Percentiles rank a stretch among this genome's conserved stretches.
Conservation (phyloP, 2,329 filamentous ascomycete genomes). For the Talaromyces sp. region DNA sequence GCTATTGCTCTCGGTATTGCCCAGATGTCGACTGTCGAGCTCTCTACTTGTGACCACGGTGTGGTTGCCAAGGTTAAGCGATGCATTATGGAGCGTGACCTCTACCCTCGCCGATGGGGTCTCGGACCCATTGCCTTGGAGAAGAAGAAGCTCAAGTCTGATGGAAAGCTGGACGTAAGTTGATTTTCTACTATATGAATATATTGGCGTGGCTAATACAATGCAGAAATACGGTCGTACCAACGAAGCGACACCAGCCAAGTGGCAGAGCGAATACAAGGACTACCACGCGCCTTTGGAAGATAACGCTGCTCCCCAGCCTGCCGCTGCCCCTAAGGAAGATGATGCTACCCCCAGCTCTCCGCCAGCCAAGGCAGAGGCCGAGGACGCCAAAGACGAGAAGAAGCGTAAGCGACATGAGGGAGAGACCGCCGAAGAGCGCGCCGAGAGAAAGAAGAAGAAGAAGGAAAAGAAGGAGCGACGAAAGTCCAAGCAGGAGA, state of each 20-base stretch:
- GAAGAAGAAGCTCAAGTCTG: conserved; percentile 99
- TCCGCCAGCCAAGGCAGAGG: conserved; percentile 37
- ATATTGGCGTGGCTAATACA: neutral
- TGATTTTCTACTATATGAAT: neutral
- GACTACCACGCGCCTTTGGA: conserved; percentile 65
- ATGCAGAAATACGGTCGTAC: conserved; percentile 79
- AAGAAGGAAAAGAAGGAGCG: conserved; percentile 58
- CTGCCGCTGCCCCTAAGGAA: conserved; percentile 37
- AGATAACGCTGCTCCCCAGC: conserved; percentile 41
- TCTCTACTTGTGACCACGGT: conserved; percentile 94
- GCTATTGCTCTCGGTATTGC: conserved; percentile 94
- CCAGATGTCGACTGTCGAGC: conserved; percentile 96
- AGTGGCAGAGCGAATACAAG: conserved; percentile 91
- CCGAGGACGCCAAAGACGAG: conserved; percentile 39
- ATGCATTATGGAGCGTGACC: conserved; percentile 98
- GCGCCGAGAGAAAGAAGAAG: conserved; percentile 46
- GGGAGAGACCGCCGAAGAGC: conserved; percentile 48
- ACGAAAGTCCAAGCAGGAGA: conserved; percentile 80
- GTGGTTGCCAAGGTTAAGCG: conserved; percentile 99
- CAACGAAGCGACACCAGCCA: conserved; percentile 88
- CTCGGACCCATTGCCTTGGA: conserved; percentile 87
- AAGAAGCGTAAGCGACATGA: conserved; percentile 56
- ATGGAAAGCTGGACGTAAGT: conserved; percentile 83
- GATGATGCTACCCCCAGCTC: conserved; percentile 29
- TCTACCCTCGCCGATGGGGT: conserved; percentile 96